phyloP scores from a whole-genome alignment of 441 rosid species.

The Euphorbia celastroides region DNA sequence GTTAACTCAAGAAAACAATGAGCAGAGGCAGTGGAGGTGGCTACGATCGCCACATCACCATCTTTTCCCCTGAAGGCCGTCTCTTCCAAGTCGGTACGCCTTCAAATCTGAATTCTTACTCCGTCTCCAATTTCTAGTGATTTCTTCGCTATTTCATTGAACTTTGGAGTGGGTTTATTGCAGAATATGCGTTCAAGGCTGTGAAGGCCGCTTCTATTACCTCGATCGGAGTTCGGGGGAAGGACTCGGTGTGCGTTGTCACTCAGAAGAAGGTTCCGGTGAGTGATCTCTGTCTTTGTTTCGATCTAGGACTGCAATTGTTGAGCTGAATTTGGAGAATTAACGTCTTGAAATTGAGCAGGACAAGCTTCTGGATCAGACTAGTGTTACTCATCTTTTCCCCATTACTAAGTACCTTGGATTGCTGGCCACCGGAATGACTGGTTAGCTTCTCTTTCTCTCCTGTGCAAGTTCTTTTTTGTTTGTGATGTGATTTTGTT shows the following conservation, averaged over 20 bases:
- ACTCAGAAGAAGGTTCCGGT: conserved; percentile 99
- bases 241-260: conserved; percentile 90
- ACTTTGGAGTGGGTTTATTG: conserved; percentile 3
- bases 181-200: conserved; percentile 97
- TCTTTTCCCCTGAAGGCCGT: conserved; percentile 98
- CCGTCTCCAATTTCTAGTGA: not conserved
- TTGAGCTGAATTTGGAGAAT: conserved; percentile 11
- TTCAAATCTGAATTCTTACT: not conserved
- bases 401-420: conserved; percentile 87
- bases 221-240: conserved; percentile 92
- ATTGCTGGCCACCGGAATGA: conserved; percentile 86
- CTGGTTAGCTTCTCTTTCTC: conserved; percentile 41
- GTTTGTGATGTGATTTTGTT: not conserved
- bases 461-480: not conserved
- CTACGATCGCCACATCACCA: conserved; percentile 97
- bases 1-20: conserved; percentile 32
- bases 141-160: not conserved
- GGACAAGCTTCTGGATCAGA: conserved; percentile 98
- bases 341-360: conserved; percentile 22
- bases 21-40: conserved; percentile 98
- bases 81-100: conserved; percentile 93
- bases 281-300: conserved; percentile 22
- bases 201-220: conserved; percentile 87
- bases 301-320: not conserved
- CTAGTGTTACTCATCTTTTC: conserved; percentile 84